phyloP scores from a whole-genome alignment of 805 yeast genomes.

The Starmerella apicola region DNA sequence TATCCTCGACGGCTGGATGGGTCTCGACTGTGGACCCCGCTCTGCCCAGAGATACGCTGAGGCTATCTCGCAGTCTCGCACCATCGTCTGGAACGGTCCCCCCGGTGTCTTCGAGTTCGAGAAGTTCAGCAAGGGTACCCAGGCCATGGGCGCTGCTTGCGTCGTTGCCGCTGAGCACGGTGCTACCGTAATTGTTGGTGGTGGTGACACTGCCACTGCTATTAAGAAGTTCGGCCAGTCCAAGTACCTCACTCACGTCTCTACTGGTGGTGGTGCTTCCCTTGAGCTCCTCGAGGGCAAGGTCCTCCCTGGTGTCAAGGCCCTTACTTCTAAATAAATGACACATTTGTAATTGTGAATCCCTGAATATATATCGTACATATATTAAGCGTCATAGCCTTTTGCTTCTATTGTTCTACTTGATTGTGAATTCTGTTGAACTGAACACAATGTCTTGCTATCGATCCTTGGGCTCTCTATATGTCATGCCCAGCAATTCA shows the following conservation, averaged over 20 bases:
- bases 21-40: conserved; percentile 92
- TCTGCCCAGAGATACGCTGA: conserved; percentile 65
- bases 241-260: conserved; percentile 92
- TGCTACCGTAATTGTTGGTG: conserved; percentile 91
- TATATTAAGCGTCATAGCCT: neutral
- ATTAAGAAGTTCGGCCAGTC: conserved; percentile 97
- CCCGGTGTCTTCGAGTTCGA: conserved; percentile 99
- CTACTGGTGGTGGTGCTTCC: conserved; percentile 99
- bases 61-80: conserved; percentile 85
- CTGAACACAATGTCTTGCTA: neutral
- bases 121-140: conserved; percentile 82
- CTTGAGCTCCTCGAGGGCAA: conserved; percentile 97
- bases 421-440: neutral
- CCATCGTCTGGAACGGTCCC: conserved; percentile 99
- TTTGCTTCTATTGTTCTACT: neutral
- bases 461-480: conserved; percentile 28
- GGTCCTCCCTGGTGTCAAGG: conserved; percentile 94
- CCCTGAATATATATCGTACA: too few species aligned
- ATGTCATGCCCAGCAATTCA: conserved; percentile 32
- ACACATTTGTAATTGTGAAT: conserved; percentile 1
- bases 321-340: conserved; percentile 57
- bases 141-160: conserved; percentile 75
- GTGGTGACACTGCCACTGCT: conserved; percentile 98
- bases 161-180: conserved; percentile 79
- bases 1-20: conserved; percentile 91